phyloP scores from a whole-genome alignment of 2,329 filamentous ascomycete species.

The Colletotrichum cuscutae region DNA sequence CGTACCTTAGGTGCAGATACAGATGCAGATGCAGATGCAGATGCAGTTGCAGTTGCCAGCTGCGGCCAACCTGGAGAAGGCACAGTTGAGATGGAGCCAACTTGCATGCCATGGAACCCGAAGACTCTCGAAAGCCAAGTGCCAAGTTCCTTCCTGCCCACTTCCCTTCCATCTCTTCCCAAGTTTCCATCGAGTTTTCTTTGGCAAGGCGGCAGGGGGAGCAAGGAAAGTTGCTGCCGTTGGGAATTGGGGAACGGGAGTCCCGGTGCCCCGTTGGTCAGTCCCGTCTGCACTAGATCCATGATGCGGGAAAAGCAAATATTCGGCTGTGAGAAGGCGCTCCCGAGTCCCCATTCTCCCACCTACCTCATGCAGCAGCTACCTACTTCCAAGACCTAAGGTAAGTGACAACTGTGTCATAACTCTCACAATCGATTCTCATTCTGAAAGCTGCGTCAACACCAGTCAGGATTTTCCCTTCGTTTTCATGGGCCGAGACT shows the following conservation, averaged over 20 bases:
- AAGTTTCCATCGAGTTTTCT: neutral
- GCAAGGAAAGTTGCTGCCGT: neutral
- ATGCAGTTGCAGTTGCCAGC: neutral
- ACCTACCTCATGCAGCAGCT: neutral
- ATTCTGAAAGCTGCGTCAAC: neutral
- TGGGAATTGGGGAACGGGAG: no score
- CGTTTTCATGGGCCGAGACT: neutral
- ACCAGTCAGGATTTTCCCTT: conserved; percentile 1
- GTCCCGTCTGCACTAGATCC: neutral
- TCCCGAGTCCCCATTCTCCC: conserved; percentile 17
- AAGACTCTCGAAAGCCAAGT: neutral
- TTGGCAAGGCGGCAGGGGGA: neutral
- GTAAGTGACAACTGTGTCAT: no score
- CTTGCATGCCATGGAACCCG: neutral
- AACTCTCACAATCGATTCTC: no score
- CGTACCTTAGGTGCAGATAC: neutral
- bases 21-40: neutral
- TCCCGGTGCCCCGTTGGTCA: no score
- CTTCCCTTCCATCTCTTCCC: no score
- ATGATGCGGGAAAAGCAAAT: conserved; percentile 23
- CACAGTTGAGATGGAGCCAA: no score
- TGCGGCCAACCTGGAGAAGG: neutral
- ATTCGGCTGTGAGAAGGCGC: neutral
- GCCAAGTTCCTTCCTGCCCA: neutral
- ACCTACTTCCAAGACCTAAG: neutral